Evolutionary conservation across 352 stramenopile species (phyloP).

Genomic region (Phytophthora pisi): DNA sequence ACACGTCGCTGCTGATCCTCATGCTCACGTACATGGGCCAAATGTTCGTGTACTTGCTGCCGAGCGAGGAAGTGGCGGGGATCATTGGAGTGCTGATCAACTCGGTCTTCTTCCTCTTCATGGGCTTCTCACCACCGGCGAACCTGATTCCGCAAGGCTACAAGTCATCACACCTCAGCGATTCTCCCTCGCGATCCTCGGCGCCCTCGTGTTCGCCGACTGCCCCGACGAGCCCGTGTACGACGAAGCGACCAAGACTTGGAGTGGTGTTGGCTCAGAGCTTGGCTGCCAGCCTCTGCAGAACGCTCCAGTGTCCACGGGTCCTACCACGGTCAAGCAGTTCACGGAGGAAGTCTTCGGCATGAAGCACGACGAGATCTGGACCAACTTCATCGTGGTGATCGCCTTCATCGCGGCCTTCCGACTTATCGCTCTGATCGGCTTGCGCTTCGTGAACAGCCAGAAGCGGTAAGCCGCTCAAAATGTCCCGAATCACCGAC

Average conservation of each 20-base stretch:
- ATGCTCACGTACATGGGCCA: conserved; percentile 48
- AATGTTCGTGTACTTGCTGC: conserved; percentile 38
- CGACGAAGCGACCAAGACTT: conserved; percentile 33
- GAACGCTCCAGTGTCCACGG: conserved; percentile 34
- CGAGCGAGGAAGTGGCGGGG: conserved; percentile 33
- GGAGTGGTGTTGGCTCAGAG: conserved; percentile 30
- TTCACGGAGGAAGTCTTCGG: conserved; percentile 50
- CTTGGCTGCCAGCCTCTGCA: conserved; percentile 44
- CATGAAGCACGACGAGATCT: conserved; percentile 60
- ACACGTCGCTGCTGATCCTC: conserved; percentile 39
- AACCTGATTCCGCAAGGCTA: conserved; percentile 39
- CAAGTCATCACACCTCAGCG: conserved; percentile 41
- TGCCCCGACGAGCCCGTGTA: conserved; percentile 41
- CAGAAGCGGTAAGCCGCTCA: conserved; percentile 43
- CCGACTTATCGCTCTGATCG: conserved; percentile 48
- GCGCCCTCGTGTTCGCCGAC: conserved; percentile 34
- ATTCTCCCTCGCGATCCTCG: conserved; percentile 38
- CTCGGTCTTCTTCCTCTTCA: conserved; percentile 45
- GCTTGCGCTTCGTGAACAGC: conserved; percentile 55
- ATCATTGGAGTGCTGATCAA: conserved; percentile 40
- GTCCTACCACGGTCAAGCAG: conserved; percentile 43
- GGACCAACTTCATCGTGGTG: conserved; percentile 39
- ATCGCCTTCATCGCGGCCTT: conserved; percentile 50
- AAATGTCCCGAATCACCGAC: too few relatives aligned
- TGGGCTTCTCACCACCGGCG: conserved; percentile 44